Evolutionary conservation across 2,329 filamentous ascomycete species (phyloP).

Genomic region (Fusarium denticulatum): DNA sequence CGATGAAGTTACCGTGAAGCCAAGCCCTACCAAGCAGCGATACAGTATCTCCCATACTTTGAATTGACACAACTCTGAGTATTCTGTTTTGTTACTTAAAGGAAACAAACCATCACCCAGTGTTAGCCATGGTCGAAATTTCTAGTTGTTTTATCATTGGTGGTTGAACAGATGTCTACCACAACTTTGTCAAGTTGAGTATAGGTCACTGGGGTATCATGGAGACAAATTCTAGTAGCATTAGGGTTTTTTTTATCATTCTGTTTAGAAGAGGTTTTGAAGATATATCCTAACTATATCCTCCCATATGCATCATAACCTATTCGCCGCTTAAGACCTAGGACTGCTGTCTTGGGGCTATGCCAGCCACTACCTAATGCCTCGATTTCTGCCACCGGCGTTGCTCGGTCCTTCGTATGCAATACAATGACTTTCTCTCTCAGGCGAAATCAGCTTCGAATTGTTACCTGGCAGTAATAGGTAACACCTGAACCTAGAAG

Average conservation of each 20-base stretch:
- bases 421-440: neutral
- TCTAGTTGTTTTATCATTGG: neutral
- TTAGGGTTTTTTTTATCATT: neutral
- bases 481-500: neutral
- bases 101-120: neutral
- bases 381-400: neutral
- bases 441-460: neutral
- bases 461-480: neutral
- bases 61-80: neutral
- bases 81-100: neutral
- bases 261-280: neutral
- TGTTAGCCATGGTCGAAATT: neutral
- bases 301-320: neutral
- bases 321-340: neutral
- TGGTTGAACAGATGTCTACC: neutral
- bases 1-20: neutral
- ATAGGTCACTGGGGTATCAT: neutral
- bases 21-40: no score
- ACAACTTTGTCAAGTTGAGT: neutral
- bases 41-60: neutral
- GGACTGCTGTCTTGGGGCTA: neutral
- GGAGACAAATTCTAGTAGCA: neutral
- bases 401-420: neutral
- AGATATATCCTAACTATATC: neutral
- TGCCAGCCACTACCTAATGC: neutral